Evolutionary conservation across 1,139 yeast species (phyloP).

Genomic region (Zhuliangozyma parablackwelliae): DNA sequence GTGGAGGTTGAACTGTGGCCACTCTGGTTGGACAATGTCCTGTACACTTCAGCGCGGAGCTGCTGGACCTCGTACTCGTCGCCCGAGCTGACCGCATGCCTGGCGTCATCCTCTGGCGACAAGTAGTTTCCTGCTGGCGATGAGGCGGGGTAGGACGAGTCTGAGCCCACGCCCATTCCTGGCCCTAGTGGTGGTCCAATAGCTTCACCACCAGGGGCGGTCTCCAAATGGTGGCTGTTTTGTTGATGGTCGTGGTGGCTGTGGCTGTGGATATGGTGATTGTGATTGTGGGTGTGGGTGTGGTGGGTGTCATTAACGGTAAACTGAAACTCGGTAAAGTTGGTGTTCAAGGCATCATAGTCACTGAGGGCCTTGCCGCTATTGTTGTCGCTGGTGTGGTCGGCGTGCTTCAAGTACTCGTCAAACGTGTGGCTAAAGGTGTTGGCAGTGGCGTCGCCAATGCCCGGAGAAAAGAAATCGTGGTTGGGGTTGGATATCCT

Average conservation of each 20-base stretch:
- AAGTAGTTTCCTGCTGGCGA: slow-evolving; percentile 2
- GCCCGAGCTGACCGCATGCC: not conserved
- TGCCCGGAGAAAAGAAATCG: slow-evolving; percentile 12
- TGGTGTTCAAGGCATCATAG: not conserved
- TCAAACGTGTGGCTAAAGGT: slow-evolving; percentile 13
- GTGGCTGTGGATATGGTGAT: no score
- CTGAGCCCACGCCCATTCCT: not conserved
- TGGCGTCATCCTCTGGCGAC: slow-evolving; percentile 3
- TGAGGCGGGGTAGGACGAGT: not conserved
- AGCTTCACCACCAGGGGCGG: no score
- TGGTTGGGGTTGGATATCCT: no score
- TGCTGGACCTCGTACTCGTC: slow-evolving; percentile 4
- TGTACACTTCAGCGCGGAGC: slow-evolving; percentile 2
- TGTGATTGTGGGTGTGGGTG: no score
- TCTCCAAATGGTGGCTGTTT: no score
- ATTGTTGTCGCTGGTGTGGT: not conserved
- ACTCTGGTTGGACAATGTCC: slow-evolving; percentile 22
- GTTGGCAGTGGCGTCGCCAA: slow-evolving; percentile 7
- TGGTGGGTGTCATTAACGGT: not conserved
- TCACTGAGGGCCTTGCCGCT: not conserved
- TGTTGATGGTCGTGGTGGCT: no score
- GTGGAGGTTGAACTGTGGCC: slow-evolving; percentile 13
- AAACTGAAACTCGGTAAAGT: slow-evolving; percentile 4
- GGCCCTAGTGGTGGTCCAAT: no score
- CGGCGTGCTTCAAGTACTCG: slow-evolving; percentile 8